Evolutionary conservation across 768 basidiomycete genomes (phyloP), one percentile per base, ranked within the genome.

Genomic region (Tephrocybe sp.): DNA sequence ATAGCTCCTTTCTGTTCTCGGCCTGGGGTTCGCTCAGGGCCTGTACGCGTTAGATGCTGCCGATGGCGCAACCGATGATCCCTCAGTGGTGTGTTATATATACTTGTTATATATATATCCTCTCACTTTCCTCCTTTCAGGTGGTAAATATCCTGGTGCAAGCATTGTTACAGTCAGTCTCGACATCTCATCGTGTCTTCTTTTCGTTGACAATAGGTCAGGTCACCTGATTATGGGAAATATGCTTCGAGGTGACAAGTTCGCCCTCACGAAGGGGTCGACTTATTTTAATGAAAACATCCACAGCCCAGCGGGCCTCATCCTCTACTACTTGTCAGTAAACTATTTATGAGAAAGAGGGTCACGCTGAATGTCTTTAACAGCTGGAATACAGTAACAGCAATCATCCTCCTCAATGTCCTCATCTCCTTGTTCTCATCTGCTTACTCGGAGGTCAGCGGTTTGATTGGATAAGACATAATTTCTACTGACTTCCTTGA

Each of bases 361-460:
- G 21, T 18, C 32, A 43, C 18, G 22, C 28, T 55, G 39, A 60
- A 16, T 38, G 38, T 26, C 15, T 24, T 12, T n/a, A n/a, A 16
- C 53, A 87, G 86, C 36, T 95, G 92, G 92, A 92, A 86, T 68
- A 79, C 91, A 46, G 78, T 84, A 18, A 87, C 90, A 2, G 87
- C 83, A 15, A 78, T 97, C 42, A 80, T 98, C 46, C 76, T 97
- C 42, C 80, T 97, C 64, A 98, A 98, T 63, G 84, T 98, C 62
- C 77, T 98, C 61, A 93, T 98, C 58, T 97, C 94, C n/a, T 71
- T 98, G 58, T 97, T 97, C 65, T 85, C 93, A 15, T 91, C 92
- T 42, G 92, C 93, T 1, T 96, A 96, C 60, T 82, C 86, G 9
- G 93, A 94, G 59, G 92, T 90, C 47, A 64, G 78, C 70, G n/a